Base-by-base conservation (phyloP, 2,329 filamentous ascomycete species). In the Mollisiaceae sp. region DNA sequence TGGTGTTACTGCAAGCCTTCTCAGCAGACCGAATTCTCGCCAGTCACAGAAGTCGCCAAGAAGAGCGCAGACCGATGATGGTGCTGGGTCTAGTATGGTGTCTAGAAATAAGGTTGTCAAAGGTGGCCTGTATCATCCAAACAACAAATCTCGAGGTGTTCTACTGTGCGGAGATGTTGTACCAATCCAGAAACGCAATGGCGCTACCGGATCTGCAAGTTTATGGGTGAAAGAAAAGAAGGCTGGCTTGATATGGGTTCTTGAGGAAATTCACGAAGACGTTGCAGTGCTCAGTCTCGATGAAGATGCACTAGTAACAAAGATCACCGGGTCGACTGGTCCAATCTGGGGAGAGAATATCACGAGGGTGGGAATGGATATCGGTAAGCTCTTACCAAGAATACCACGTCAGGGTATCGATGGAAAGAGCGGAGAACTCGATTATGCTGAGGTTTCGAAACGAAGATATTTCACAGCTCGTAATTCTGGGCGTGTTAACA, bases 161-260 rank as follows among this genome's bases (percentile, higher is more conserved):
- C 79, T 99, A 60, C 84, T 99, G 1, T 99, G 95, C 72, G 95
- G 95, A 52, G 95, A 99, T 77, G 94, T 99, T n/a, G 93, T 99
- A 20, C 95, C 95, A 0, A 99, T 99, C 66, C 91, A 94, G 77
- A 99, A 98, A 79, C 88, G 95, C 67, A 97, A 99, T 74, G 95
- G 95, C 4, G 87, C 90, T 12, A 94, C 90, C 4, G 95, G 95
- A 1, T 94, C 95, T 65, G 95, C 95, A 43, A 98, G 94, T 78
- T 81, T 99, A 45, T 99, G 95, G 95, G 95, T 99, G 3, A 99
- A 99, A 81, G 95, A 99, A 78, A 99, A 99, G 79, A 87, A 90
- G 58, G 89, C 93, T 60, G 94, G 94, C 11, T 80, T 99, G 66
- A 98, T 99, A 66, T 99, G 95, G 95, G 95, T 99, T 9, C 80